These are phyloP conservation scores for Sporisorium sorghi DNA, from an alignment of 1,284 basidiomycete species.

Conservation along the genomic window DNA sequence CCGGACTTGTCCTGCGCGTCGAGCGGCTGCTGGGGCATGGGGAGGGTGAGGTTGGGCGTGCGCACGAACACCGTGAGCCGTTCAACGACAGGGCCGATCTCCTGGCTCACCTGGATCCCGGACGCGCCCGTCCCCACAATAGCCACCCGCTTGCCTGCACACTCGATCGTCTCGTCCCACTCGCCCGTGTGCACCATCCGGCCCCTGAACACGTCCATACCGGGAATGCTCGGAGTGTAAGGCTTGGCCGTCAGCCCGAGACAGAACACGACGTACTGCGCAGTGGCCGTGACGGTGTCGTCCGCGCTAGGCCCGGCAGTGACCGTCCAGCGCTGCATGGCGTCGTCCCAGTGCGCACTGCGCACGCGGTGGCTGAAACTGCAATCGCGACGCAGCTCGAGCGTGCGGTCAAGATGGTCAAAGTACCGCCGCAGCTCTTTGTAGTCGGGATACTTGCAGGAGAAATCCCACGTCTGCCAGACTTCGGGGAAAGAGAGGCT, in stretches of 20 bases:
- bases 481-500: conserved; percentile 52
- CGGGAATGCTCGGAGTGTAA: conserved; percentile 71
- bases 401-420: conserved; percentile 50
- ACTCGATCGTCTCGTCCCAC: conserved; percentile 75
- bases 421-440: conserved; percentile 55
- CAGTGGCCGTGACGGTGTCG: conserved; percentile 29
- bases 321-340: conserved; percentile 36
- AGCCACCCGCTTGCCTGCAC: conserved; percentile 74
- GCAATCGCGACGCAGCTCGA: conserved; percentile 55
- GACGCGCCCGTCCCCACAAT: conserved; percentile 77
- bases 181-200: conserved; percentile 74
- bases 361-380: conserved; percentile 49
- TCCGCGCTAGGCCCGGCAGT: conserved; percentile 38
- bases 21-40: conserved; percentile 53
- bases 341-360: conserved; percentile 49
- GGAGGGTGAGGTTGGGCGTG: conserved; percentile 56
- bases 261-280: conserved; percentile 54
- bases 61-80: conserved; percentile 55
- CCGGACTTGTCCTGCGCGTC: conserved; percentile 51
- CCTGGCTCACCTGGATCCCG: conserved; percentile 72
- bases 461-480: conserved; percentile 50
- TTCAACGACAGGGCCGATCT: conserved; percentile 50
- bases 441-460: conserved; percentile 51
- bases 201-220: conserved; percentile 73
- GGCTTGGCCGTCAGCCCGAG: conserved; percentile 56